phyloP scores from a whole-genome alignment of 768 basidiomycete species.

The Mycena leptocephala region DNA sequence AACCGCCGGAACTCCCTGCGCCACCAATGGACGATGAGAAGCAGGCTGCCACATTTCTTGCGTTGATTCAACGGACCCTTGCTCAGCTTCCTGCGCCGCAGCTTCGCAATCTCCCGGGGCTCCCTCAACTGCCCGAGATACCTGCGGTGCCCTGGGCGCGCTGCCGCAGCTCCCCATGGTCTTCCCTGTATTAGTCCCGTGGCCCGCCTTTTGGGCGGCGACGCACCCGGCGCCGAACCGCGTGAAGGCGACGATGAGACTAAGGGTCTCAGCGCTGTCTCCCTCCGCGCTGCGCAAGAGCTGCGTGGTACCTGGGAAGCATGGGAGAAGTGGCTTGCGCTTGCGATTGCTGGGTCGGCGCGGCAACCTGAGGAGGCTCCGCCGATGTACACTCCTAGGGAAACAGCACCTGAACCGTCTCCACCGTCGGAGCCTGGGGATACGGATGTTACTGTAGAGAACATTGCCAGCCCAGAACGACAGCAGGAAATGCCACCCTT shows the following conservation, averaged over 20 bases:
- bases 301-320: conserved; percentile 84
- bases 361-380: conserved; percentile 69
- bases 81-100: conserved; percentile 75
- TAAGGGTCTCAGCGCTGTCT: conserved; percentile 58
- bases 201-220: conserved; percentile 77
- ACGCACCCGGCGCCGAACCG: conserved; percentile 48
- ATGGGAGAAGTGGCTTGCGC: conserved; percentile 85
- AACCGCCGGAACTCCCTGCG: not conserved
- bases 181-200: conserved; percentile 87
- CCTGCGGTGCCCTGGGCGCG: conserved; percentile 74
- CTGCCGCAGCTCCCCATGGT: conserved; percentile 82
- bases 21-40: conserved; percentile 56
- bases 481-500: conserved; percentile 46
- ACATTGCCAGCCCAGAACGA: conserved; percentile 24
- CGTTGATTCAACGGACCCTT: conserved; percentile 84
- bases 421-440: conserved; percentile 36
- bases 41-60: conserved; percentile 71
- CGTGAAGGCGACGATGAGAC: conserved; percentile 54
- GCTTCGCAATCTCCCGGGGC: conserved; percentile 67
- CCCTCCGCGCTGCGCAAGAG: conserved; percentile 71
- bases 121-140: conserved; percentile 80
- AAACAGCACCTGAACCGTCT: conserved; percentile 11
- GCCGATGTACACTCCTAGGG: conserved; percentile 82
- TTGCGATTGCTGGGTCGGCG: conserved; percentile 66
- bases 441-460: conserved; percentile 23